These are phyloP conservation scores for Ascochyta rabiei DNA, from an alignment of 2,329 filamentous ascomycete species.

Conservation along the genomic window DNA sequence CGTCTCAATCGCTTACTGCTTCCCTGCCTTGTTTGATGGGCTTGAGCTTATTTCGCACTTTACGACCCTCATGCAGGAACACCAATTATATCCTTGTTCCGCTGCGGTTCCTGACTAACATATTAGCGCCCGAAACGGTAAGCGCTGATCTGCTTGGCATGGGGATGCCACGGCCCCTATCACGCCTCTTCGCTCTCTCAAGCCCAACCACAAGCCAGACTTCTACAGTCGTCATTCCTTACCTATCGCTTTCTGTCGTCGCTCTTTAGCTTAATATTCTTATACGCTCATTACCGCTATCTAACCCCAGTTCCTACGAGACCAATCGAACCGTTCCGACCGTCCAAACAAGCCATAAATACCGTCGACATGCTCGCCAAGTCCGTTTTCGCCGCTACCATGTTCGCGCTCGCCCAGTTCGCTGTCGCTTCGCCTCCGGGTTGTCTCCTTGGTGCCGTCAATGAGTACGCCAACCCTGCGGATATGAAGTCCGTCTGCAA, in stretches of 20 bases:
- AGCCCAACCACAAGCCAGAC: constrained; percentile 15
- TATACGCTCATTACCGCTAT: constrained; percentile 13
- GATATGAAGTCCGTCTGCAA: constrained; percentile 38
- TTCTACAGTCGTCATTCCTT: constrained; percentile 24
- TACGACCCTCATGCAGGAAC: constrained; percentile 19
- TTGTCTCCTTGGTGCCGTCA: constrained; percentile 41
- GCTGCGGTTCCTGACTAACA: constrained; percentile 27
- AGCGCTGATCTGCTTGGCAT: constrained; percentile 12
- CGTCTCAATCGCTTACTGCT: neutral
- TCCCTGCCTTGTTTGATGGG: neutral
- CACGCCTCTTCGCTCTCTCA: constrained; percentile 12
- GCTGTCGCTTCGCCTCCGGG: constrained; percentile 32
- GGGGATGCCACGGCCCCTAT: constrained; percentile 15
- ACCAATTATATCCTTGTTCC: constrained; percentile 20
- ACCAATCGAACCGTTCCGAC: neutral
- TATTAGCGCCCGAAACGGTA: constrained; percentile 17
- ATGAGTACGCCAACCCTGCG: constrained; percentile 34
- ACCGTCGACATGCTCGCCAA: constrained; percentile 37
- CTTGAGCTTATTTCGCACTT: neutral
- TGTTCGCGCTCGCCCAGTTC: constrained; percentile 33
- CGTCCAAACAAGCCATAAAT: neutral
- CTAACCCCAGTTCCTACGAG: neutral
- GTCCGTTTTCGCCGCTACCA: constrained; percentile 33
- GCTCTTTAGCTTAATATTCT: constrained; percentile 24
- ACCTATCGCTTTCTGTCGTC: constrained; percentile 16